A percentile compares a stretch with the other conserved stretches of the same genome.
These are phyloP conservation scores for Solanum boliviense DNA, from an alignment of 257 asterid genomes.

Conservation along the genomic window DNA sequence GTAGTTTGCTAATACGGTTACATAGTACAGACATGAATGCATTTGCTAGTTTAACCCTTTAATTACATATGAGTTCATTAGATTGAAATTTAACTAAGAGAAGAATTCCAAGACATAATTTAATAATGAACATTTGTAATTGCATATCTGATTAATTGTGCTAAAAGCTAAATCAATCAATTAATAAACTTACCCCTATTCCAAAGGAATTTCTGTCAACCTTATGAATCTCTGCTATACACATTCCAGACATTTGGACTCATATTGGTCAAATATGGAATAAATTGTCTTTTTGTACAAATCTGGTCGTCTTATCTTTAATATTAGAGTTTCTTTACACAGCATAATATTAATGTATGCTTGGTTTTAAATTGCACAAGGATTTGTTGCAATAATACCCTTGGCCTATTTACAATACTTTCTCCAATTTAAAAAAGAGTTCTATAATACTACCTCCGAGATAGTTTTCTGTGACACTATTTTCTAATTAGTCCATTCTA, in stretches of 20 bases:
- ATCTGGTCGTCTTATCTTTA: not conserved
- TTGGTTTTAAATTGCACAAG: not conserved
- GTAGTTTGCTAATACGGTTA: not conserved
- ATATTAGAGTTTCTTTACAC: not conserved
- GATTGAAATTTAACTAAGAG: too few relatives aligned
- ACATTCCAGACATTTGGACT: not conserved
- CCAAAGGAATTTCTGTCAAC: not conserved
- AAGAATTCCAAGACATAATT: not conserved
- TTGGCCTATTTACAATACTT: not conserved
- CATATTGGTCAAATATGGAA: not conserved
- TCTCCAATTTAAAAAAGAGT: not conserved
- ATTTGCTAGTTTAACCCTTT: not conserved
- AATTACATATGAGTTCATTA: not conserved
- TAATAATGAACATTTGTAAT: not conserved
- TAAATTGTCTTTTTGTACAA: not conserved
- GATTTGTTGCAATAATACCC: not conserved
- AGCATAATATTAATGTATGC: not conserved
- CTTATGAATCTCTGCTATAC: not conserved
- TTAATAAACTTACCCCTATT: not conserved
- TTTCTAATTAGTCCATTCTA: not conserved
- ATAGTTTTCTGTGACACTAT: not conserved
- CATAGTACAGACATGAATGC: not conserved
- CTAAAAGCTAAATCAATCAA: not conserved
- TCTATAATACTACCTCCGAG: not conserved
- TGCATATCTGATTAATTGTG: not conserved